These are phyloP conservation scores for Forsythia viridissima DNA, from an alignment of 257 asterid genomes.

Conservation along the genomic window DNA sequence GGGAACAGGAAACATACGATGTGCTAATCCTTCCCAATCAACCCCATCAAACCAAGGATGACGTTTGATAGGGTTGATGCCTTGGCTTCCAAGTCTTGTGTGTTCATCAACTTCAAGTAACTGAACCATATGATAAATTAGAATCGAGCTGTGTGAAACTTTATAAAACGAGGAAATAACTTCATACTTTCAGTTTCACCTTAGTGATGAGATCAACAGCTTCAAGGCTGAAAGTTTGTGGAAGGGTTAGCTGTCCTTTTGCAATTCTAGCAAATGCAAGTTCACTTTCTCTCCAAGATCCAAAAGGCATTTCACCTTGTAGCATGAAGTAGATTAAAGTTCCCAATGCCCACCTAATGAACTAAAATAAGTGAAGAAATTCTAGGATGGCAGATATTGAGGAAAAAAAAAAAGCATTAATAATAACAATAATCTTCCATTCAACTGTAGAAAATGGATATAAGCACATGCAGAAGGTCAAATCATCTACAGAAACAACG, in stretches of 20 bases:
- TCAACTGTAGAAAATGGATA: background rate
- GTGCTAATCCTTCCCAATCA: slow-evolving; percentile 71
- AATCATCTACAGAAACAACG: no score
- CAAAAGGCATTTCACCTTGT: slow-evolving; percentile 93
- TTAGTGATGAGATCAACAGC: slow-evolving; percentile 82
- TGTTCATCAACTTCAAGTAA: slow-evolving; percentile 81
- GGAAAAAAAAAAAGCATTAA: no score
- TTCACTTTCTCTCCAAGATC: slow-evolving; percentile 95
- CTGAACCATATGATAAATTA: slow-evolving; percentile 29
- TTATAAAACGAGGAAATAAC: background rate
- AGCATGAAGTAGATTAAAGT: slow-evolving; percentile 89
- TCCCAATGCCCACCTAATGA: slow-evolving; percentile 91
- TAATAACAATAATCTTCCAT: no score
- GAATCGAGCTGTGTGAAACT: background rate
- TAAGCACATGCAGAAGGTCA: no score
- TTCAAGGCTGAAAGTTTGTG: slow-evolving; percentile 57
- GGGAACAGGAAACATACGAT: slow-evolving; percentile 49
- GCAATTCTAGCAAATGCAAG: slow-evolving; percentile 82
- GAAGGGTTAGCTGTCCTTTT: slow-evolving; percentile 77
- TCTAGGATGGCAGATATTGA: background rate
- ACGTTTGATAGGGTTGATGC: slow-evolving; percentile 59
- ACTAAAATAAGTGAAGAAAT: background rate
- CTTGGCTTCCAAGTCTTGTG: slow-evolving; percentile 76
- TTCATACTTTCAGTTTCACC: slow-evolving; percentile 38
- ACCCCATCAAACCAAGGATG: slow-evolving; percentile 82